phyloP scores from a whole-genome alignment of 208 protist genomes.

The Angomonas desouzai region DNA sequence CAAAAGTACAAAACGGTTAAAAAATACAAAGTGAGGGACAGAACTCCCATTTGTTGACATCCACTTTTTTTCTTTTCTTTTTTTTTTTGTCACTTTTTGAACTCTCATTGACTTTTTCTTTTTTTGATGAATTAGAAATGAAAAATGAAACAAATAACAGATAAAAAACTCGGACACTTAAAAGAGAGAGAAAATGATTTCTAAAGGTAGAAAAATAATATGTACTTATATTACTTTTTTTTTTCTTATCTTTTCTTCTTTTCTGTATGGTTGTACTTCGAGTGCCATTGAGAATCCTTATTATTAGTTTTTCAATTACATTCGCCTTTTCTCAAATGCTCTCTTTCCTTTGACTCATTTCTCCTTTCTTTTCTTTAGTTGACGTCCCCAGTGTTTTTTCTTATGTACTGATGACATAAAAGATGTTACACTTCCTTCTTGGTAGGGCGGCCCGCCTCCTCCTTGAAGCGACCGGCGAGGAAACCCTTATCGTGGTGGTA shows the following conservation, averaged over 20 bases:
- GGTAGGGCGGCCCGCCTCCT: slow-evolving; percentile 22
- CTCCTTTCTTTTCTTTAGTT: slow-evolving; percentile 11
- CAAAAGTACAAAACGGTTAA: background rate
- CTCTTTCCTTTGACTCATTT: slow-evolving; percentile 15
- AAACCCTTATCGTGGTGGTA: slow-evolving; percentile 51
- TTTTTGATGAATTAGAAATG: slow-evolving; percentile 7
- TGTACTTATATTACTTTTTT: background rate
- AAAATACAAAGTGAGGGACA: background rate
- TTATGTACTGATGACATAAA: too few species aligned
- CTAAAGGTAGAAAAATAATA: slow-evolving; percentile 10
- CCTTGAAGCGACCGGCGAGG: slow-evolving; percentile 47
- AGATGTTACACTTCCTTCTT: slow-evolving; percentile 12
- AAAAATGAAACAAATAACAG: slow-evolving; percentile 1
- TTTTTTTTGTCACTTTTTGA: slow-evolving; percentile 5
- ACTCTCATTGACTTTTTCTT: background rate
- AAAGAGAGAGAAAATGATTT: background rate
- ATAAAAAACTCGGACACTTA: background rate
- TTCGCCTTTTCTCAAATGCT: slow-evolving; percentile 12
- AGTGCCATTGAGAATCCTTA: background rate
- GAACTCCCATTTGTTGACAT: too few species aligned
- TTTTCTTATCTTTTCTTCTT: slow-evolving; percentile 1
- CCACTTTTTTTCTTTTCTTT: too few species aligned
- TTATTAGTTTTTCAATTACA: slow-evolving; percentile 13
- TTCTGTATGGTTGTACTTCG: slow-evolving; percentile 3
- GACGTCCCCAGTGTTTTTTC: background rate